Percentiles rank a stretch among this genome's conserved stretches.
These are phyloP conservation scores for Beauveria caledonica DNA, from an alignment of 2,329 filamentous ascomycete genomes.

Conservation along the genomic window DNA sequence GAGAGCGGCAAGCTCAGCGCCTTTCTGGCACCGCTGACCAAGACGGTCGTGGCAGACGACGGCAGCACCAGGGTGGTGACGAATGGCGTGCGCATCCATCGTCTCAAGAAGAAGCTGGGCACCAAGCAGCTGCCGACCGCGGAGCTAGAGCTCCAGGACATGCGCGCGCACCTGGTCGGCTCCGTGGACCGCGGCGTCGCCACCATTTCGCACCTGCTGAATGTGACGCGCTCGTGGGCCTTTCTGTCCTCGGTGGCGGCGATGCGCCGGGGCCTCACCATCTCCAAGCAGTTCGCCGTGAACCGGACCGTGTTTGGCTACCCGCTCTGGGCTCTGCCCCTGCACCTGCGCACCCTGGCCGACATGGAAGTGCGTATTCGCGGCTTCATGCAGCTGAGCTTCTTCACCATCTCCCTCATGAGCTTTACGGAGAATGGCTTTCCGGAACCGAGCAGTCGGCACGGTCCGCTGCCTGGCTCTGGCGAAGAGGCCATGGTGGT, in stretches of 20 bases:
- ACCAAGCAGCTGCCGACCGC: slow-evolving; percentile 15
- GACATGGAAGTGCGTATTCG: slow-evolving; percentile 12
- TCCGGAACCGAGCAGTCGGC: not conserved
- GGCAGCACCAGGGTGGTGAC: slow-evolving; percentile 6
- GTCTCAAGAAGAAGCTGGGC: slow-evolving; percentile 14
- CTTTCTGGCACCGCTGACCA: slow-evolving; percentile 12
- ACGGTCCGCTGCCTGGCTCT: not conserved
- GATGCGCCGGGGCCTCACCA: slow-evolving; percentile 9
- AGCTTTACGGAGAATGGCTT: slow-evolving; percentile 13
- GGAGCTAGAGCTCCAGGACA: slow-evolving; percentile 12
- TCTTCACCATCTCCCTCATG: slow-evolving; percentile 12
- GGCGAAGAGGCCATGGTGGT: slow-evolving; percentile 10
- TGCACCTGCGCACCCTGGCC: slow-evolving; percentile 13
- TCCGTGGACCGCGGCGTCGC: slow-evolving; percentile 11
- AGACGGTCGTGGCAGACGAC: not conserved
- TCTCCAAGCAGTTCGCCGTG: slow-evolving; percentile 10
- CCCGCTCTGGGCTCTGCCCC: slow-evolving; percentile 13
- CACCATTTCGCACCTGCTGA: slow-evolving; percentile 13
- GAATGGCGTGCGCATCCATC: slow-evolving; percentile 13
- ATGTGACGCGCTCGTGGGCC: slow-evolving; percentile 11
- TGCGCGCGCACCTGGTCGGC: slow-evolving; percentile 11
- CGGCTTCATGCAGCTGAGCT: slow-evolving; percentile 6
- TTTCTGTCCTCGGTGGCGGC: slow-evolving; percentile 8
- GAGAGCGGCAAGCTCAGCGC: slow-evolving; percentile 12
- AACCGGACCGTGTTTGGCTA: slow-evolving; percentile 6